Conservation (phyloP, 2,329 filamentous ascomycete species). For the Fusarium humuli region DNA sequence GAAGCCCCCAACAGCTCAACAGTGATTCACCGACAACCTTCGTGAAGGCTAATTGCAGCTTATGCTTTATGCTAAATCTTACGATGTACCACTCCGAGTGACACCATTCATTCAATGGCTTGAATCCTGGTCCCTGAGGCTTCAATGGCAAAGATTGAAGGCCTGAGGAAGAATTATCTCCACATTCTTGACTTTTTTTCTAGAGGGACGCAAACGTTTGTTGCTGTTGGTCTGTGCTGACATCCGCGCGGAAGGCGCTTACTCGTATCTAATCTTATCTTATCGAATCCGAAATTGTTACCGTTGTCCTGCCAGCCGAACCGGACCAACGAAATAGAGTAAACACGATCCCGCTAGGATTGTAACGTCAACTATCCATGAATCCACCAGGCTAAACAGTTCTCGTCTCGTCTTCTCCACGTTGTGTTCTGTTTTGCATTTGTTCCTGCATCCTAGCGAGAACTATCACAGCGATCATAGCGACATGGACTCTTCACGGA, state of each 20-base stretch:
- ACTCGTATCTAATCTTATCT: slow-evolving; percentile 31
- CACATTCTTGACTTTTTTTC: slow-evolving; percentile 10
- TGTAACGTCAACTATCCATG: slow-evolving; percentile 36
- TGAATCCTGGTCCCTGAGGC: slow-evolving; percentile 21
- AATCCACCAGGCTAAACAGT: slow-evolving; percentile 35
- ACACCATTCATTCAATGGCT: slow-evolving; percentile 32
- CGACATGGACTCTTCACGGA: slow-evolving; percentile 55
- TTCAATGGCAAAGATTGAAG: not conserved
- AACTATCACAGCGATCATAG: slow-evolving; percentile 6
- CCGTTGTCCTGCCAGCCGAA: slow-evolving; percentile 43
- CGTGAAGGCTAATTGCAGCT: not conserved
- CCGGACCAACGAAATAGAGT: slow-evolving; percentile 16
- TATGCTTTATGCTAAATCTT: slow-evolving; percentile 25
- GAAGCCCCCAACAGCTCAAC: not conserved
- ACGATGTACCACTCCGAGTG: slow-evolving; percentile 33
- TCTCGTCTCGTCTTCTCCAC: slow-evolving; percentile 18
- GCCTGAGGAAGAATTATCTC: slow-evolving; percentile 19
- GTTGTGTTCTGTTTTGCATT: slow-evolving; percentile 14
- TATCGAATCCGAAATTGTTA: not conserved
- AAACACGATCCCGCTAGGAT: slow-evolving; percentile 23
- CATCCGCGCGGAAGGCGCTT: slow-evolving; percentile 33
- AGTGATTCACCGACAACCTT: not conserved
- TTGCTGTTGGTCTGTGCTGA: slow-evolving; percentile 14
- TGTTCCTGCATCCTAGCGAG: slow-evolving; percentile 22
- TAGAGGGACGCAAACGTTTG: not conserved